Evolutionary conservation across 116 monocot species (phyloP), one percentile per base, ranked within the genome.

Genomic region (Iris pallida): DNA sequence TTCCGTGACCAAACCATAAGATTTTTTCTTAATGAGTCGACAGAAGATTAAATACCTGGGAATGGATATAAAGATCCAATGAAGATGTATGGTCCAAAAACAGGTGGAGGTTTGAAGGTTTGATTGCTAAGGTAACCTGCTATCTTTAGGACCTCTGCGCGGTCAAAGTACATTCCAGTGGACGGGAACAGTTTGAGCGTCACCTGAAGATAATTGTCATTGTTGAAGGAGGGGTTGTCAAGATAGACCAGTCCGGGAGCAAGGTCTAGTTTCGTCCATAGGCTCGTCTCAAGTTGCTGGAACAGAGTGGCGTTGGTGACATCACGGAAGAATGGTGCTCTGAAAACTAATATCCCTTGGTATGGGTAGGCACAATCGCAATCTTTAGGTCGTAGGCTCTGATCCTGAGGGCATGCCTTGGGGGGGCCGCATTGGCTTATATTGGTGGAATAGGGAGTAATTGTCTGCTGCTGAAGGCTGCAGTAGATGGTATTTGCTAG

Each of bases 61-160:
- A 71, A 75, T 19, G 71, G 68, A 55, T 83, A 87, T 47, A 68
- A 17, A 8, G 49, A 44, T 60, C n/a, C 83, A 4, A 69, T 41
- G 68, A 87, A 87, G 40, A 46, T 59, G 63, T 80, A 87, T 5
- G 87, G 83, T 71, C 87, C 87, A 73, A 87, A 87, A 0, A 60
- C 57, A 4, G 5, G 0, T 20, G 83, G 77, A 58, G 80, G 64
- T 18, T 80, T 74, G 1, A 59, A 83, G 0, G 61, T 78, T 57
- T 87, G 87, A 65, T 80, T 72, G 69, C 68, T 78, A 4, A 87
- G 65, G 16, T 47, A 14, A 70, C 55, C 64, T 6, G 75, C 80
- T 18, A 87, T 48, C 51, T 73, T 77, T 47, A 63, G 5, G 13
- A 83, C 42, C 1, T 80, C 80, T 14, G 61, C 59, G 11, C 60